Evolutionary conservation across 805 yeast genomes (phyloP), one percentile per base, ranked within the genome.

Genomic region (Saturnispora diversa): DNA sequence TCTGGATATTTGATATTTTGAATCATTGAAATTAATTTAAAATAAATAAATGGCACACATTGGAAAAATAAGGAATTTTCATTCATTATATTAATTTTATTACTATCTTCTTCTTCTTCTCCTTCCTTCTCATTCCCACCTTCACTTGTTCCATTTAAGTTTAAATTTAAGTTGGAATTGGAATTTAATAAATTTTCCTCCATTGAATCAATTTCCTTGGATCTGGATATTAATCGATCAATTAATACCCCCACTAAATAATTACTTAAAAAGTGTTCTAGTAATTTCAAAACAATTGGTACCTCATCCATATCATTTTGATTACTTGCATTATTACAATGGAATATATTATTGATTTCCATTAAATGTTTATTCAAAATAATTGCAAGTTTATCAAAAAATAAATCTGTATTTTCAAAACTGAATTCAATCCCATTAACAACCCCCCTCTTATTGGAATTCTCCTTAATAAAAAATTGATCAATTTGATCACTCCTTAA

Each of bases 231-330:
- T 19, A 62, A 39, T 13, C 52, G 53, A 31, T 64, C 66, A 13
- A 55, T 40, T 32, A 64, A 48, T 12, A 61, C 64, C 6, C 65
- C 62, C 21, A 63, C 52, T 23, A 64, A 43, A 35, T 63, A 59
- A 45, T 54, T 60, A 37, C 63, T 56, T 30, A 62, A 35, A 35
- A 62, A 60, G 13, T 63, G 57, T 38, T 62, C 66, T 13, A 60
- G 25, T 7, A 61, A 40, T 41, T 60, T 62, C 22, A 62, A 47
- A 11, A 62, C 47, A 12, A 61, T 55, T 4, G 65, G 65, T 6
- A 58, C 54, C 44, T 61, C 63, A 46, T 56, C 60, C 32, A 57
- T 48, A 19, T 48, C 48, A 13, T 32, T 26, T 9, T 24, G 22
- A 3, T 26, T 30, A 17, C 12, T 21, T 12, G 27, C 24, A 22